phyloP scores from a whole-genome alignment of 2,329 filamentous ascomycete species.

The Apiospora aurea region DNA sequence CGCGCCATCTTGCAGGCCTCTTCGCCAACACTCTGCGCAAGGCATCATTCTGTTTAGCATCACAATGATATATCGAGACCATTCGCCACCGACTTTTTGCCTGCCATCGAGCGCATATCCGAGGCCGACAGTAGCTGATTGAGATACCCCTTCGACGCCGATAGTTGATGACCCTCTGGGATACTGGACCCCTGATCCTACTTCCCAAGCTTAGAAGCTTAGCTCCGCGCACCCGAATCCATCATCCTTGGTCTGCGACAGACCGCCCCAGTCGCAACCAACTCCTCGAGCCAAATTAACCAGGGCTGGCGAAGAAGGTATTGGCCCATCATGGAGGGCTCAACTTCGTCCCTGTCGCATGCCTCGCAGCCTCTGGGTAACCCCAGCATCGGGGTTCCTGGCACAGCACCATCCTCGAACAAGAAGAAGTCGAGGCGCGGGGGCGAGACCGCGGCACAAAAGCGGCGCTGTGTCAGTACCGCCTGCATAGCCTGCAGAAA shows the following conservation, averaged over 20 bases:
- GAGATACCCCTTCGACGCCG: not conserved
- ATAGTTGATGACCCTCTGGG: not conserved
- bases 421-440: constrained; percentile 61
- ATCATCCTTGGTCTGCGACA: not conserved
- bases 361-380: constrained; percentile 7
- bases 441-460: constrained; percentile 58
- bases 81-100: constrained; percentile 8
- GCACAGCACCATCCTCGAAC: constrained; percentile 28
- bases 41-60: not conserved
- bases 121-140: constrained; percentile 7
- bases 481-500: constrained; percentile 82
- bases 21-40: not conserved
- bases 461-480: constrained; percentile 83
- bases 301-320: not conserved
- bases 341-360: not conserved
- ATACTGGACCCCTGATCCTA: not conserved
- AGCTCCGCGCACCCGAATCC: not conserved
- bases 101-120: constrained; percentile 18
- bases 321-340: constrained; percentile 6
- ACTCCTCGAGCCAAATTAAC: not conserved
- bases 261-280: not conserved
- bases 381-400: not conserved
- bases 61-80: constrained; percentile 17
- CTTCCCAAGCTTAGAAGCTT: not conserved
- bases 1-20: not conserved